Evolutionary conservation across 164 flowering plant species (phyloP).

Genomic region (Platanus orientalis): DNA sequence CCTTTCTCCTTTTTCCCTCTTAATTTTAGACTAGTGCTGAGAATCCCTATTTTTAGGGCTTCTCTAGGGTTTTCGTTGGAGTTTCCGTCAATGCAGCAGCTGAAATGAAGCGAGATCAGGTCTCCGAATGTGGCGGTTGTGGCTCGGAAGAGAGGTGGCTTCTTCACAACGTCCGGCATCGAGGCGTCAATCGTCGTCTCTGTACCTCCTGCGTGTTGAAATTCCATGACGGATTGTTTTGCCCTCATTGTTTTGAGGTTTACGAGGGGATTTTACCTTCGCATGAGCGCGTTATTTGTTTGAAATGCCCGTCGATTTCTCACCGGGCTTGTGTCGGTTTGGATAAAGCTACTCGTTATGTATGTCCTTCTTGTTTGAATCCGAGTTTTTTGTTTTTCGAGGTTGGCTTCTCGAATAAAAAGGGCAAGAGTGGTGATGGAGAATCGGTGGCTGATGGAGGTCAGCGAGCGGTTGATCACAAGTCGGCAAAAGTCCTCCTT

Average conservation of each 20-base stretch:
- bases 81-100: slow-evolving; percentile 15
- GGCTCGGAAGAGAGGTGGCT: no score
- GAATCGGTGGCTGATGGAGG: neutral
- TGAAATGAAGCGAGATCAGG: slow-evolving; percentile 10
- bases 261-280: slow-evolving; percentile 24
- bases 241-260: no score
- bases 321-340: no score
- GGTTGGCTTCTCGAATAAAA: slow-evolving; percentile 5
- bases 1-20: no score
- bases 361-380: slow-evolving; percentile 41
- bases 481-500: no score
- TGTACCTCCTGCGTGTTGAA: slow-evolving; percentile 51
- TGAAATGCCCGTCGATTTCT: slow-evolving; percentile 42
- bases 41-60: no score
- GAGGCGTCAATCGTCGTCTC: slow-evolving; percentile 35
- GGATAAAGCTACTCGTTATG: slow-evolving; percentile 3
- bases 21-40: no score
- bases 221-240: no score
- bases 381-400: slow-evolving; percentile 39
- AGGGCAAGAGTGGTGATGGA: neutral
- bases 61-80: no score
- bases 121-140: slow-evolving; percentile 29
- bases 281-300: slow-evolving; percentile 28
- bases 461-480: slow-evolving; percentile 27
- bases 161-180: slow-evolving; percentile 26